Evolutionary conservation across 192 early-diverging fungal genomes (phyloP), one percentile per base, ranked within the genome.

Genomic region (Podila clonocystis): DNA sequence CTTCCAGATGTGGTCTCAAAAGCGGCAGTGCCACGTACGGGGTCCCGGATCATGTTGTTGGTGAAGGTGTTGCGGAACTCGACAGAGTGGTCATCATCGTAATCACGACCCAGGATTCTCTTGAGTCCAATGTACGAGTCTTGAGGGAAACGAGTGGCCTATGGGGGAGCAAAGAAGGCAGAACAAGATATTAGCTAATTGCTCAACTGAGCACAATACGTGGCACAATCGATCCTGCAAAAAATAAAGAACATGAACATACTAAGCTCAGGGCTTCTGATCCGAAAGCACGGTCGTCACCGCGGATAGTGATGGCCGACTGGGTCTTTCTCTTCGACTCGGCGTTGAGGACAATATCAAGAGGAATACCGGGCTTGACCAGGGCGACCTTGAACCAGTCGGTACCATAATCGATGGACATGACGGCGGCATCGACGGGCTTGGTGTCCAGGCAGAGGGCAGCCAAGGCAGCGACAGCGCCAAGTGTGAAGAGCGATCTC

Each of bases 361-460:
- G 84, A 15, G 94, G 91, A 19, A 92, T 91, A 22, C 95, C 96
- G 12, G 97, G 90, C 70, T 96, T 96, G 68, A 98, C 94, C 33
- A 99, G 83, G 11, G 93, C 94, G 36, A 97, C 93, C 69, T 98
- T 98, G 86, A 98, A 95, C 97, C 97, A 99, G 60, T 99, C 95
- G 3, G 94, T 93, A 38, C 98, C 98, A 84, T 94, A 97, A 82
- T 99, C 98, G 72, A 99, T 96, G 15, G 95, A 94, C 71, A 99
- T 93, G 22, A 98, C 95, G 24, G 95, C 91, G 1, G 92, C 92
- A 33, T 87, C 67, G 58, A 74, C 82, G 22, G 68, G 67, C 30
- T 34, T 60, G 24, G 70, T 63, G 50, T 72, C 67, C 29, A 79
- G 65, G 34, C 74, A 82, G 29, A 84, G 67, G 24, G 74, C 69